Percentiles rank a stretch among this genome's conserved stretches.
Conservation (phyloP, 2,329 filamentous ascomycete species). For the Aaosphaeria arxii region DNA sequence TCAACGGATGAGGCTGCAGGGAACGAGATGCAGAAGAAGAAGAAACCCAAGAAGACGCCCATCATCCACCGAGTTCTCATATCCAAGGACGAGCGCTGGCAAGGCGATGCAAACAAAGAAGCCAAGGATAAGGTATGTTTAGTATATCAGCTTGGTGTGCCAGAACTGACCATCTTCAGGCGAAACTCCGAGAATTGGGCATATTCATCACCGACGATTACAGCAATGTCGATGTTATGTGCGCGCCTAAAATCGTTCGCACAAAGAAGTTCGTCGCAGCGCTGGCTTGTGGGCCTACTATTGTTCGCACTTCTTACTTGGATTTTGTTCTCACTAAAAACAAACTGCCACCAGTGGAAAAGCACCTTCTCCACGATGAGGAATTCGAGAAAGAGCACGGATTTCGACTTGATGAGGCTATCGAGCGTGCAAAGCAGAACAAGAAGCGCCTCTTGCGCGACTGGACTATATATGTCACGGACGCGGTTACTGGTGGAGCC, state of each 20-base stretch:
- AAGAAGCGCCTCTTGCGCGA: constrained; percentile 71
- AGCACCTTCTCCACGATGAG: constrained; percentile 68
- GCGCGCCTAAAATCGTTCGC: constrained; percentile 80
- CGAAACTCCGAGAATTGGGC: constrained; percentile 77
- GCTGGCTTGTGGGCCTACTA: constrained; percentile 73
- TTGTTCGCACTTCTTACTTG: constrained; percentile 77
- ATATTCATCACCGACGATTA: constrained; percentile 77
- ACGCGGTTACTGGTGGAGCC: constrained; percentile 73
- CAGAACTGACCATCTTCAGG: constrained; percentile 46
- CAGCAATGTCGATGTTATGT: constrained; percentile 76
- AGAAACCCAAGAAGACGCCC: constrained; percentile 50
- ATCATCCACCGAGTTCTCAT: constrained; percentile 74
- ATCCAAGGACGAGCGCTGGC: constrained; percentile 83
- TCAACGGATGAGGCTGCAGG: constrained; percentile 49
- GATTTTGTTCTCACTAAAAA: constrained; percentile 71
- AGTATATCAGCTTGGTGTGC: neutral
- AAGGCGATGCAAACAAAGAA: constrained; percentile 69
- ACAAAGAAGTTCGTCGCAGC: constrained; percentile 93
- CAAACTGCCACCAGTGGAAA: constrained; percentile 60
- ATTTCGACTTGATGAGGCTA: constrained; percentile 66
- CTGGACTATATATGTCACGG: constrained; percentile 80
- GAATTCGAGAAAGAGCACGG: constrained; percentile 70
- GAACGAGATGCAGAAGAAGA: constrained; percentile 62
- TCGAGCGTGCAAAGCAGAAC: constrained; percentile 71
- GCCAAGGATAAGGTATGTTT: constrained; percentile 72